phyloP scores from a whole-genome alignment of 176 grass and related monocot species.

The Areca catechu region DNA sequence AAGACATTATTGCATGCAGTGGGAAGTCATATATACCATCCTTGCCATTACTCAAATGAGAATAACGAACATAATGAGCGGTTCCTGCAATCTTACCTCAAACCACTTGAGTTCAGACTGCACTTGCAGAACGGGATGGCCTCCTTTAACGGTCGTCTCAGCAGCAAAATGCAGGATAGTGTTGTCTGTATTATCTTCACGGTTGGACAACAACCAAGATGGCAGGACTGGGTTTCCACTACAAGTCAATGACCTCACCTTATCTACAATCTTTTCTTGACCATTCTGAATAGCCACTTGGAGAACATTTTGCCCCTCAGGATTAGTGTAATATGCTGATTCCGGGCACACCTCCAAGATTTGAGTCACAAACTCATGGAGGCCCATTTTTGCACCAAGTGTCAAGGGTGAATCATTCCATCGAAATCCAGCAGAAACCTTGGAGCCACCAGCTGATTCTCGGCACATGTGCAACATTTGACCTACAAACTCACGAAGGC shows the following conservation, averaged over 20 bases:
- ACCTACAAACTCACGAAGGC: too few species aligned
- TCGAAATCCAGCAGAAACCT: not conserved
- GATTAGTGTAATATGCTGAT: conserved; percentile 14
- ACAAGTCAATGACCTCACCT: not conserved
- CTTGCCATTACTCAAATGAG: too few species aligned
- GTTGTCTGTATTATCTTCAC: conserved; percentile 4
- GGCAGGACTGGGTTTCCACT: conserved; percentile 11
- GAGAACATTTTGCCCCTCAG: conserved; percentile 18
- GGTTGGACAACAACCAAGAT: conserved; percentile 2
- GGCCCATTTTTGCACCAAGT: conserved; percentile 17
- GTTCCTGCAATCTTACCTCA: conserved; percentile 6
- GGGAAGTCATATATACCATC: too few species aligned
- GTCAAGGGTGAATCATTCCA: conserved; percentile 18
- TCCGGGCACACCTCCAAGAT: conserved; percentile 12
- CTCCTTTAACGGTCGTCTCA: not conserved
- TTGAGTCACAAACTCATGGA: conserved; percentile 20
- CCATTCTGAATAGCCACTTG: conserved; percentile 20
- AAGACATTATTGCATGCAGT: too few species aligned
- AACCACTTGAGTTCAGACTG: conserved; percentile 21
- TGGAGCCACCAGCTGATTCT: too few species aligned
- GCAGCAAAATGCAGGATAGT: conserved; percentile 31
- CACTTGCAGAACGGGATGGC: conserved; percentile 11
- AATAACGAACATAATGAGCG: too few species aligned
- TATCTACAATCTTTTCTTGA: conserved; percentile 10
- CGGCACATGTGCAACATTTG: too few species aligned